phyloP scores from a whole-genome alignment of 23 red algal species.

The Gracilariopsis chorda region DNA sequence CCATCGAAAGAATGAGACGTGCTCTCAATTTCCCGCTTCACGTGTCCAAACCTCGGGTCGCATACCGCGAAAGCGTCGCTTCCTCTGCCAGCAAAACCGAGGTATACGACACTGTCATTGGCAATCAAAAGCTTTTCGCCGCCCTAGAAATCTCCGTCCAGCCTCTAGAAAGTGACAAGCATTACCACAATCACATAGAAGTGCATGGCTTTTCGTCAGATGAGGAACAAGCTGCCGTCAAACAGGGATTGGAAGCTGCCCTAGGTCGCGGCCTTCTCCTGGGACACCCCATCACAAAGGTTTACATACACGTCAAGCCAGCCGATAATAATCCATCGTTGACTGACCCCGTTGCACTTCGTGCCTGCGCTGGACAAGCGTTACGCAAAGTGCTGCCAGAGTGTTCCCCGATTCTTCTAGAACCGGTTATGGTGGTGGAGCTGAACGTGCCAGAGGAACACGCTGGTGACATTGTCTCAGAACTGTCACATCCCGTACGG shows the following conservation, averaged over 20 bases:
- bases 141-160: slow-evolving; percentile 29
- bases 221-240: neutral
- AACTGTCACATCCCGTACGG: slow-evolving; percentile 57
- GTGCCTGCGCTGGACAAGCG: slow-evolving; percentile 67
- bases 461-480: slow-evolving; percentile 58
- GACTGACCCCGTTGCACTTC: slow-evolving; percentile 23
- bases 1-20: slow-evolving; percentile 52
- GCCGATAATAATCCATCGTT: neutral
- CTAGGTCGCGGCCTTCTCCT: slow-evolving; percentile 67
- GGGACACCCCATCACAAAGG: slow-evolving; percentile 36
- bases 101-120: slow-evolving; percentile 50
- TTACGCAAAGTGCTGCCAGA: slow-evolving; percentile 30
- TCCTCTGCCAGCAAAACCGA: slow-evolving; percentile 1
- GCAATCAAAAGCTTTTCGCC: slow-evolving; percentile 33
- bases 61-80: slow-evolving; percentile 68
- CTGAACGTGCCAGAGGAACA: slow-evolving; percentile 24
- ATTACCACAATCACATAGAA: slow-evolving; percentile 25
- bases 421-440: slow-evolving; percentile 68
- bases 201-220: slow-evolving; percentile 7
- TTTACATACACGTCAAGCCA: slow-evolving; percentile 5
- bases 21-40: slow-evolving; percentile 26
- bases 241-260: slow-evolving; percentile 53
- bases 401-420: slow-evolving; percentile 28
- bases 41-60: slow-evolving; percentile 57
- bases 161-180: slow-evolving; percentile 14